A percentile compares a stretch with the other conserved stretches of the same genome.
These are phyloP conservation scores for Stropharia rugosoannulata DNA, from an alignment of 768 basidiomycete species.

Conservation along the genomic window DNA sequence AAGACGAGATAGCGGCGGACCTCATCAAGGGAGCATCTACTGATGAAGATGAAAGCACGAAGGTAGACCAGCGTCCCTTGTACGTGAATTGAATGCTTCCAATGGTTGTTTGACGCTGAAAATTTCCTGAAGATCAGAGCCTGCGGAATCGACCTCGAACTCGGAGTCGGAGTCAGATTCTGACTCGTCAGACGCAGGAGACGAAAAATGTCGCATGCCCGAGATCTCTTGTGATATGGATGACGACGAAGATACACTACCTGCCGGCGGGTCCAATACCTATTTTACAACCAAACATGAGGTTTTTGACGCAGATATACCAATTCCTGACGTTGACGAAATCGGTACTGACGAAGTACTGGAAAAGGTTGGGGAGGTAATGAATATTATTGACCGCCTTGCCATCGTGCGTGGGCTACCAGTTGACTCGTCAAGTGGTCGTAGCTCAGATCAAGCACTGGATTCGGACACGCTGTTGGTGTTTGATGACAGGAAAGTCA, in stretches of 20 bases:
- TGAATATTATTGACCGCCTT: slow-evolving; percentile 69
- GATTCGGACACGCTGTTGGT: slow-evolving; percentile 92
- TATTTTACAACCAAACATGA: slow-evolving; percentile 74
- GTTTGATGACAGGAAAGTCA: slow-evolving; percentile 84
- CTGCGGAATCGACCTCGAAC: slow-evolving; percentile 35
- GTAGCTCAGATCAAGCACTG: slow-evolving; percentile 62
- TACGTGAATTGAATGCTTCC: slow-evolving; percentile 6
- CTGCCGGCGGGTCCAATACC: slow-evolving; percentile 33
- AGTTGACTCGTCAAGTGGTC: slow-evolving; percentile 30
- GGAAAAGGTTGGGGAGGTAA: slow-evolving; percentile 76
- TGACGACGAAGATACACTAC: slow-evolving; percentile 55
- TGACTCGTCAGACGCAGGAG: slow-evolving; percentile 17
- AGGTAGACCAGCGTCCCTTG: slow-evolving; percentile 17
- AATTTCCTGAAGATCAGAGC: slow-evolving; percentile 22
- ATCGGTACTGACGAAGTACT: slow-evolving; percentile 64
- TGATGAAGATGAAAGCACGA: slow-evolving; percentile 37
- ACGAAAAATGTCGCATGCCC: slow-evolving; percentile 6
- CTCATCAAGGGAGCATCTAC: slow-evolving; percentile 34
- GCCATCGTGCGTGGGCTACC: slow-evolving; percentile 71
- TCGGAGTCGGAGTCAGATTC: slow-evolving; percentile 39
- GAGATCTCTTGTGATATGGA: slow-evolving; percentile 36
- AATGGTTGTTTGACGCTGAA: slow-evolving; percentile 3
- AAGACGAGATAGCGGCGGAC: slow-evolving; percentile 72
- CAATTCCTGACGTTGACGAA: slow-evolving; percentile 61
- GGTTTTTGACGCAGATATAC: slow-evolving; percentile 53